Evolutionary conservation across 108 stramenopile species (phyloP).

Genomic region (Nannochloropsis gaditana): DNA sequence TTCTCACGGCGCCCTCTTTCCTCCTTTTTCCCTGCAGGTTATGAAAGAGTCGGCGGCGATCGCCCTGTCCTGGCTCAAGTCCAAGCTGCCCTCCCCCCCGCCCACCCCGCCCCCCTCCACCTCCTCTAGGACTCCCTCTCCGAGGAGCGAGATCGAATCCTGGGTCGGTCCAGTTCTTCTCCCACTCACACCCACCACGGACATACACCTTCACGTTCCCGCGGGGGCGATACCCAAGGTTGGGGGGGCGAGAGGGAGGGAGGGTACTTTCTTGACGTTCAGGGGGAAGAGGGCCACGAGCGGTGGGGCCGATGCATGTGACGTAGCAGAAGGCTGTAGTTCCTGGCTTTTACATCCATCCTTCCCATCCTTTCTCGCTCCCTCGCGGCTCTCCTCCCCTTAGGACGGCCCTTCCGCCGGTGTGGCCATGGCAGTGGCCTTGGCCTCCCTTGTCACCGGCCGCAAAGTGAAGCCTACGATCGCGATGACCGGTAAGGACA

Average conservation of each 20-base stretch:
- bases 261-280: background rate
- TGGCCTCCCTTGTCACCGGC: conserved; percentile 42
- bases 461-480: conserved; percentile 35
- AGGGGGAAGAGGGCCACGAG: background rate
- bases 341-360: background rate
- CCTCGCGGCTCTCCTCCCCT: background rate
- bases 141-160: background rate
- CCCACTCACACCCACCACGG: conserved; percentile 24
- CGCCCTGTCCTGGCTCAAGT: conserved; percentile 39
- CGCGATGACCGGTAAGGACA: conserved; percentile 41
- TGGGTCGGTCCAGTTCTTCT: background rate
- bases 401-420: conserved; percentile 42
- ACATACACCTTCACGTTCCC: conserved; percentile 46
- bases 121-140: background rate
- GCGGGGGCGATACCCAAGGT: conserved; percentile 42
- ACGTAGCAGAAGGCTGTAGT: background rate
- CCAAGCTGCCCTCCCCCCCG: background rate
- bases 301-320: background rate
- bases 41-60: conserved; percentile 47
- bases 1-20: background rate
- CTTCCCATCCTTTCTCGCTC: background rate
- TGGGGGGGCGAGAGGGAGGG: background rate
- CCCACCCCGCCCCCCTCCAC: background rate
- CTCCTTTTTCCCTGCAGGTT: conserved; percentile 22
- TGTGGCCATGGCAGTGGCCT: conserved; percentile 35